These are phyloP conservation scores for Nymphaea colorata DNA, from an alignment of 164 flowering plant species.

Conservation along the genomic window DNA sequence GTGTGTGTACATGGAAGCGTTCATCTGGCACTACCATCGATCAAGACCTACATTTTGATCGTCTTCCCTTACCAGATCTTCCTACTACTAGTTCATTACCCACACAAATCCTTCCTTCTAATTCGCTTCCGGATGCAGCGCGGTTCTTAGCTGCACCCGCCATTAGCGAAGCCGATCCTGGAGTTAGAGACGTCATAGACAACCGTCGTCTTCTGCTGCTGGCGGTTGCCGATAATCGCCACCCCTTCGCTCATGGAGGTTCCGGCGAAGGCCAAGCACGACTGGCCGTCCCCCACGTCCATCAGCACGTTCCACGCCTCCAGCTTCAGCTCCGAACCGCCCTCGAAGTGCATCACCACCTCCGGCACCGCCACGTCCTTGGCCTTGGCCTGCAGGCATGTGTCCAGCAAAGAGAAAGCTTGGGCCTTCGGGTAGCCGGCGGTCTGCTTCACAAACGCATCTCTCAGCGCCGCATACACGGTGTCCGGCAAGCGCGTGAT, in stretches of 20 bases:
- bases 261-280: constrained; percentile 37
- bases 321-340: constrained; percentile 25
- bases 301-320: constrained; percentile 13
- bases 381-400: constrained; percentile 23
- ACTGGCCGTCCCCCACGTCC: constrained; percentile 15
- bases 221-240: constrained; percentile 36
- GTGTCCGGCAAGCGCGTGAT: constrained; percentile 31
- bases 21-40: too few relatives aligned
- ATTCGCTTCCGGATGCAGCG: too few relatives aligned
- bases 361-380: constrained; percentile 14
- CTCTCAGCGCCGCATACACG: constrained; percentile 18
- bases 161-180: constrained; percentile 36
- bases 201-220: constrained; percentile 28
- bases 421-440: constrained; percentile 15
- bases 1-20: too few relatives aligned
- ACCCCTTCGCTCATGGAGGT: constrained; percentile 7
- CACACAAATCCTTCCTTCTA: too few relatives aligned
- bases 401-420: constrained; percentile 25
- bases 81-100: too few relatives aligned
- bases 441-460: constrained; percentile 21
- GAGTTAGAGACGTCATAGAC: constrained; percentile 27
- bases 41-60: too few relatives aligned
- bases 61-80: too few relatives aligned
- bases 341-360: constrained; percentile 21
- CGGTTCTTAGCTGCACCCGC: constrained; percentile 17